These are phyloP conservation scores for Aspergillus clavatus DNA, from an alignment of 2,329 filamentous ascomycete species.

Conservation along the genomic window DNA sequence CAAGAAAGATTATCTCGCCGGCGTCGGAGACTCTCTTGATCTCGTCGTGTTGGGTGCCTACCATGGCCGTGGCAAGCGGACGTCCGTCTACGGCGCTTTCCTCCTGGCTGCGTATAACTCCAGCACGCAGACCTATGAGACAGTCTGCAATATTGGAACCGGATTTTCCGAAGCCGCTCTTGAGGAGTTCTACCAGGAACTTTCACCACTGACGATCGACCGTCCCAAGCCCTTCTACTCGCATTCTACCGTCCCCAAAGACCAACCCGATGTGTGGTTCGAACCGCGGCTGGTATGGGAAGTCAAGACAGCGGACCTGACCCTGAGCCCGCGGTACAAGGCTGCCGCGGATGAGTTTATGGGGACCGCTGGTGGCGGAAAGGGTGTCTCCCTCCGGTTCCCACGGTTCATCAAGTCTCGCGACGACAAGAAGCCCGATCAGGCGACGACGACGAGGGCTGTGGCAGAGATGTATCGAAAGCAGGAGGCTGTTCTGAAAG, in stretches of 20 bases:
- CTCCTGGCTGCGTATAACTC: constrained; percentile 90
- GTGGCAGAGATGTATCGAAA: constrained; percentile 96
- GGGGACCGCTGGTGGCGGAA: constrained; percentile 62
- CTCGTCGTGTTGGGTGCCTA: constrained; percentile 95
- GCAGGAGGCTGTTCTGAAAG: constrained; percentile 86
- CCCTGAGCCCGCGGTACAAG: constrained; percentile 85
- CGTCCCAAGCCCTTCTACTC: constrained; percentile 90
- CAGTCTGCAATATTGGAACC: constrained; percentile 96
- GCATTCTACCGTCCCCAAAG: constrained; percentile 76
- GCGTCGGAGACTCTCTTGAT: constrained; percentile 91
- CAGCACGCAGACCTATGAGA: constrained; percentile 76
- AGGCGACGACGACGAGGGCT: constrained; percentile 77
- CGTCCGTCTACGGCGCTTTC: constrained; percentile 92
- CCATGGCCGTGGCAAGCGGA: constrained; percentile 90
- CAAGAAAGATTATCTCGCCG: constrained; percentile 96
- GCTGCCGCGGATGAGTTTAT: constrained; percentile 79
- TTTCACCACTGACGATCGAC: constrained; percentile 77
- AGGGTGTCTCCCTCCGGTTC: constrained; percentile 84
- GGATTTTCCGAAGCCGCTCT: constrained; percentile 93
- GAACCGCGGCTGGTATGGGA: constrained; percentile 95
- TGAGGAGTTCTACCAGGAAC: constrained; percentile 73
- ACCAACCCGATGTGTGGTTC: constrained; percentile 98
- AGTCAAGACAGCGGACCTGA: constrained; percentile 93
- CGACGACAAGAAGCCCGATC: constrained; percentile 92
- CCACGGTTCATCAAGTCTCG: constrained; percentile 86